Base-by-base conservation (phyloP, 1,139 yeast species). In the Nakaseomyces delphensis region DNA sequence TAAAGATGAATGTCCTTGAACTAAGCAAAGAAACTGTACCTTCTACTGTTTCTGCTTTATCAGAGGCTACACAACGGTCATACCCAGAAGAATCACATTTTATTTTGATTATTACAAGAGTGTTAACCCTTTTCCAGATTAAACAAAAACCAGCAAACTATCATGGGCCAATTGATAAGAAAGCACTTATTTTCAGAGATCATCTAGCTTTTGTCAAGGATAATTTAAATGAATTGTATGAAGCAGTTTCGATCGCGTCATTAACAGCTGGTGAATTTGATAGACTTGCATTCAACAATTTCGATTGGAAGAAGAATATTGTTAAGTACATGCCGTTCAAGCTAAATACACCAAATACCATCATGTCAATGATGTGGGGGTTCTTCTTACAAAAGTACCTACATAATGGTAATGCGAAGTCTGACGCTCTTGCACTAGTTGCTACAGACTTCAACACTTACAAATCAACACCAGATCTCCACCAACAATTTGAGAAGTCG, bases 111-210 rank as follows among this genome's bases (percentile, higher is more conserved):
- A 61, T 83, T 23, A 70, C 85, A 3, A 68, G 87, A 48, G 64
- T 81, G 2, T 74, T 82, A 32, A 68, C 81, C 1, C 66, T 80
- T 37, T 71, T 75, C 45, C 70, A 69, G 48, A 65, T 79, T 35
- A 68, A 73, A 16, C 76, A 78, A 50, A 67, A 63, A 19, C 79
- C 83, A 4, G 71, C 74, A 28, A 77, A 77, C 48, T 74, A 79
- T 56, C 75, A 76, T 45, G 91, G 91, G 0, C 89, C 91, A 4
- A 67, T 83, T 36, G 81, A 84, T 19, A 71, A 82, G 48, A 70
- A 73, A 42, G 67, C 83, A 29, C 65, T 82, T 43, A 70, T 75
- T 36, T 83, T 82, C 58, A 74, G 91, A 56, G 80, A 87, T 13
- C 78, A 79, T 45, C 61, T 81, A 40, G 71, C 77, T 45, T 74